These are phyloP conservation scores for Huntiella decipiens DNA, from an alignment of 2,329 filamentous ascomycete species.

Conservation along the genomic window DNA sequence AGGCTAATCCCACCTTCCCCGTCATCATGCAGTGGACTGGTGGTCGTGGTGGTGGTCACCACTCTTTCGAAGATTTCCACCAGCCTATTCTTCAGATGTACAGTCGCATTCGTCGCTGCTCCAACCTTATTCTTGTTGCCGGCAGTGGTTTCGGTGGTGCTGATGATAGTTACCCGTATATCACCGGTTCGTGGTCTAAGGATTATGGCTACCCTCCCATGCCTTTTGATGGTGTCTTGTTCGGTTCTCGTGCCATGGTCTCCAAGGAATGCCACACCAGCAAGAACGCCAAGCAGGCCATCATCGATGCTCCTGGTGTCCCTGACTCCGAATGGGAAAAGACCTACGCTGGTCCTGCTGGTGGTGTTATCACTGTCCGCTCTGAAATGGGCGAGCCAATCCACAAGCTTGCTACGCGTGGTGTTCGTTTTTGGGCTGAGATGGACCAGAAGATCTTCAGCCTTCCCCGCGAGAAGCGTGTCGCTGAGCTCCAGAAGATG, in stretches of 20 bases:
- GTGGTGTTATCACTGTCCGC: constrained; percentile 86
- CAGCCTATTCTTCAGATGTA: constrained; percentile 86
- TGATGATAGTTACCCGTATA: constrained; percentile 80
- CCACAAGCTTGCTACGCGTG: constrained; percentile 92
- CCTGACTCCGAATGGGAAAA: constrained; percentile 76
- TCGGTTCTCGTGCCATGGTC: constrained; percentile 88
- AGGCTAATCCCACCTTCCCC: constrained; percentile 86
- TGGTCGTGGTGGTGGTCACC: constrained; percentile 80
- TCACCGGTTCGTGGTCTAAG: constrained; percentile 76
- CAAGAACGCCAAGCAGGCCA: constrained; percentile 72
- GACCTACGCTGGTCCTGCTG: constrained; percentile 78
- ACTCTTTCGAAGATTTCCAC: constrained; percentile 92
- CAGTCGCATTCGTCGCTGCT: constrained; percentile 61
- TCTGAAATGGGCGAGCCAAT: constrained; percentile 99
- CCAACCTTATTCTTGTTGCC: constrained; percentile 76
- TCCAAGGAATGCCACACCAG: constrained; percentile 84
- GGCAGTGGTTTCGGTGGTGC: constrained; percentile 83
- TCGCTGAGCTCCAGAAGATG: constrained; percentile 73
- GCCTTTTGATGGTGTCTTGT: constrained; percentile 84
- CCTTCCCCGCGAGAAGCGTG: constrained; percentile 82
- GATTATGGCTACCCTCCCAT: constrained; percentile 76
- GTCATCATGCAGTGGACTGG: constrained; percentile 89
- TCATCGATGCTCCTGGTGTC: constrained; percentile 67
- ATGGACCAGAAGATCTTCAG: constrained; percentile 98
- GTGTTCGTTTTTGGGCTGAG: constrained; percentile 92